Conservation (phyloP, 2,329 filamentous ascomycete genomes). For the Cercospora sp. region DNA sequence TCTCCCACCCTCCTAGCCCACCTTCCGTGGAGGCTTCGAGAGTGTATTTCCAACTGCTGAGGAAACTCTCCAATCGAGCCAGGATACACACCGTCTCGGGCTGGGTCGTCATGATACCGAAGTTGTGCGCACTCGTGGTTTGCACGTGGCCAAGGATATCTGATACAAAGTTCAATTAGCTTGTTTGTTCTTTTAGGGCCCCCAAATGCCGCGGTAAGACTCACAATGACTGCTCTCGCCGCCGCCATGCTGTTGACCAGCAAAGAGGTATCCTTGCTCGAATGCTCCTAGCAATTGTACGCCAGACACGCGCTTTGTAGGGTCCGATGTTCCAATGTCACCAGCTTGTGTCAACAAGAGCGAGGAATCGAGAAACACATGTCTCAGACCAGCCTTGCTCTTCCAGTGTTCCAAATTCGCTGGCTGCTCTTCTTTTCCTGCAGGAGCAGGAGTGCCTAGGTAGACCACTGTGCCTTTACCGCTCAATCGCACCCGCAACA, state of each 20-base stretch:
- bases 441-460: constrained; percentile 35
- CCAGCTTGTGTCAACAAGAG: constrained; percentile 22
- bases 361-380: constrained; percentile 37
- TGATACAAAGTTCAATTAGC: constrained; percentile 10
- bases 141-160: constrained; percentile 36
- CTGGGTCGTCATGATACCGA: constrained; percentile 25
- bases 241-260: constrained; percentile 36
- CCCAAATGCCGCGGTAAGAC: not conserved
- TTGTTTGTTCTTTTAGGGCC: not conserved
- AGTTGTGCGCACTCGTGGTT: constrained; percentile 21
- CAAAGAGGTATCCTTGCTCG: constrained; percentile 35
- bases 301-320: constrained; percentile 30
- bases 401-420: constrained; percentile 38
- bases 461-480: constrained; percentile 41
- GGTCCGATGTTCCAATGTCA: constrained; percentile 10
- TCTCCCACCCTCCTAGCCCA: constrained; percentile 36
- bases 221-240: constrained; percentile 29
- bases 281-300: constrained; percentile 37
- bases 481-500: constrained; percentile 38
- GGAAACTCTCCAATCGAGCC: constrained; percentile 36
- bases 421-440: constrained; percentile 1
- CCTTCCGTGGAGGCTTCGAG: constrained; percentile 28
- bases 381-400: constrained; percentile 35
- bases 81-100: constrained; percentile 32
- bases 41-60: constrained; percentile 34